Base-by-base conservation (phyloP, 768 basidiomycete species). In the Tylopilus plumbeoviolaceoides region DNA sequence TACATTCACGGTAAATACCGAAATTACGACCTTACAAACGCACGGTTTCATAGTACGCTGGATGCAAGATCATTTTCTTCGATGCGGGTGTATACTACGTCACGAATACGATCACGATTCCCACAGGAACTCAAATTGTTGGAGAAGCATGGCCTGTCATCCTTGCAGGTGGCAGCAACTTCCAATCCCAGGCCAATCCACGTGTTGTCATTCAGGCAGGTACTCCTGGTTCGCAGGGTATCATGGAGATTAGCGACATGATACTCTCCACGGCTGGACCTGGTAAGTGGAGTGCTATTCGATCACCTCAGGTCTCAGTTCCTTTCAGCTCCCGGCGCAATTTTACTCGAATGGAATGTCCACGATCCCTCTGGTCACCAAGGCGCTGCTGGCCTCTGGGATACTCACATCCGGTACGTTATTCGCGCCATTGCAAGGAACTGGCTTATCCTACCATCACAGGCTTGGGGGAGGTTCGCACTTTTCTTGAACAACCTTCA, bases 31-130 rank as follows among this genome's bases (percentile, higher is more conserved):
- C 20, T 41, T 38, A 23, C 5, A 3, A 17, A 42, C 25, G 2
- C 5, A 14, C 50, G 0, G 21, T 0, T 47, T 18, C 8, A 3
- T 53, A 89, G 87, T 87, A 77, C 59, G 72, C 83, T 6, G 83
- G 83, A 9, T 82, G 83, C 75, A 89, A 84, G 62, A 84, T 92
- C 62, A 83, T 91, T 44, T 90, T 88, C 74, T 82, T 91, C 63
- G 89, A 91, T 57, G 84, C 85, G 1, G 80, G 80, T 7, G 73
- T 72, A 17, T 80, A 80, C 67, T 57, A 72, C 44, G 69, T 80
- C 50, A 71, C 74, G 18, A 21, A 70, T 51, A 81, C 79, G n/a
- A 69, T 81, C 42, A 67, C 61, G 30, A 74, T 81, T 39, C 79
- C 79, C 18, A 70, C 73, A 1, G 77, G 77, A 40, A 67, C 75